Percentiles rank a stretch among this genome's conserved stretches.
phyloP scores from a whole-genome alignment of 805 yeast species.

The Zygosaccharomyces gambellarensis region DNA sequence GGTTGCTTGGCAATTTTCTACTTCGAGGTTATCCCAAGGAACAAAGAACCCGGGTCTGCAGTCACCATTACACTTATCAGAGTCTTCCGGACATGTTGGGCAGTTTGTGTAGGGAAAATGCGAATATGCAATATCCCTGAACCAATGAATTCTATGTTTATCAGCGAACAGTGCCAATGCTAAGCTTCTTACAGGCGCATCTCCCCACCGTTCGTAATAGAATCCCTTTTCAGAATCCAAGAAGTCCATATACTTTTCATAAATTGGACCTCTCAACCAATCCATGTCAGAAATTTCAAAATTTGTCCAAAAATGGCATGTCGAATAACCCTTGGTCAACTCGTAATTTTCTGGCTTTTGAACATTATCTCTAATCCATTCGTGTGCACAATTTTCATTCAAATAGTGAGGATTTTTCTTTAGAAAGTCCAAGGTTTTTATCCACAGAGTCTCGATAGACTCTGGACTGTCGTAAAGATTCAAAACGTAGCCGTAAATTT shows the following conservation, averaged over 20 bases:
- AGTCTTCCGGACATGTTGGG: constrained; percentile 43
- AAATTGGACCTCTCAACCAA: constrained; percentile 66
- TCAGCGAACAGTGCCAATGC: constrained; percentile 72
- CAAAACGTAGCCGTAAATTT: constrained; percentile 70
- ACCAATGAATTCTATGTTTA: constrained; percentile 71
- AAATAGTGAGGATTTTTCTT: constrained; percentile 53
- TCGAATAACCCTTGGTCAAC: constrained; percentile 45
- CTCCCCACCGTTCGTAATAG: constrained; percentile 91
- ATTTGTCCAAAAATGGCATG: constrained; percentile 87
- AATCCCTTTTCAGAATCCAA: constrained; percentile 73
- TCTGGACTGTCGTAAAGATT: constrained; percentile 66
- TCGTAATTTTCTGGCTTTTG: constrained; percentile 46
- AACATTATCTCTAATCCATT: constrained; percentile 56
- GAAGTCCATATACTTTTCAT: constrained; percentile 55
- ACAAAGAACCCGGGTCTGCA: constrained; percentile 57
- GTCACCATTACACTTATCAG: constrained; percentile 42
- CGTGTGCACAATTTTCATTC: constrained; percentile 53
- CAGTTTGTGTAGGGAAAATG: constrained; percentile 76
- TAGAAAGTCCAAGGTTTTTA: constrained; percentile 58
- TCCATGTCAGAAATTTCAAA: constrained; percentile 85
- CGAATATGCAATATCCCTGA: constrained; percentile 73
- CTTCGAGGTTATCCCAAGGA: constrained; percentile 45
- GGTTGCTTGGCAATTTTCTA: constrained; percentile 69
- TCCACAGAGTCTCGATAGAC: constrained; percentile 61
- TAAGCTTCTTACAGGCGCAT: constrained; percentile 82